These are phyloP conservation scores for Termitomyces sp. DNA, from an alignment of 768 basidiomycete genomes.

Conservation along the genomic window DNA sequence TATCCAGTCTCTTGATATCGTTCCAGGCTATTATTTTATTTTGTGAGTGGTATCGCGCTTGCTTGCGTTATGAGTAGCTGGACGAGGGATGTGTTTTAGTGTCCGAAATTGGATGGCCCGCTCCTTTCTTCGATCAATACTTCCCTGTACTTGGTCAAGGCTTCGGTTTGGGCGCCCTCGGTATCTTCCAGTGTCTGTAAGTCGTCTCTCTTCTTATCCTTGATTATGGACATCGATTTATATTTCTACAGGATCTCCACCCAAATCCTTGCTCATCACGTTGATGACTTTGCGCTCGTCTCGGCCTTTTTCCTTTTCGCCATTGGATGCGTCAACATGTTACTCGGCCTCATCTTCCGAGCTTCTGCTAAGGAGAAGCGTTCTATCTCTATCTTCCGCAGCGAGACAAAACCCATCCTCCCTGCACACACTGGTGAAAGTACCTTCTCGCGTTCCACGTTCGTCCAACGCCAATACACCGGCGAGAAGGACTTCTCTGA, in stretches of 20 bases:
- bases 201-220: slow-evolving; percentile 18
- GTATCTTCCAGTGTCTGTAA: slow-evolving; percentile 82
- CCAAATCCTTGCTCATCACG: slow-evolving; percentile 69
- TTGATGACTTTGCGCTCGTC: slow-evolving; percentile 81
- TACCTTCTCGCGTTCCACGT: slow-evolving; percentile 29
- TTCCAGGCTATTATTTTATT: slow-evolving; percentile 76
- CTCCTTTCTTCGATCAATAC: slow-evolving; percentile 75
- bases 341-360: slow-evolving; percentile 78
- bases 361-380: slow-evolving; percentile 60
- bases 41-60: slow-evolving; percentile 28
- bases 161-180: slow-evolving; percentile 85
- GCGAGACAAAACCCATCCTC: slow-evolving; percentile 49
- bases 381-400: slow-evolving; percentile 63
- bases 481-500: slow-evolving; percentile 12
- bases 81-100: slow-evolving; percentile 26
- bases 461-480: slow-evolving; percentile 26
- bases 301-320: slow-evolving; percentile 84
- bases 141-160: slow-evolving; percentile 85
- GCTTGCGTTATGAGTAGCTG: neutral
- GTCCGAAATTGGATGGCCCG: slow-evolving; percentile 78
- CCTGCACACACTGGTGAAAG: slow-evolving; percentile 39
- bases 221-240: neutral
- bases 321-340: slow-evolving; percentile 77
- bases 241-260: slow-evolving; percentile 48
- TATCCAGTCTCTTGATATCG: slow-evolving; percentile 81